phyloP scores from a whole-genome alignment of 371 early-diverging fungal species.

The Chytridium lagenaria region DNA sequence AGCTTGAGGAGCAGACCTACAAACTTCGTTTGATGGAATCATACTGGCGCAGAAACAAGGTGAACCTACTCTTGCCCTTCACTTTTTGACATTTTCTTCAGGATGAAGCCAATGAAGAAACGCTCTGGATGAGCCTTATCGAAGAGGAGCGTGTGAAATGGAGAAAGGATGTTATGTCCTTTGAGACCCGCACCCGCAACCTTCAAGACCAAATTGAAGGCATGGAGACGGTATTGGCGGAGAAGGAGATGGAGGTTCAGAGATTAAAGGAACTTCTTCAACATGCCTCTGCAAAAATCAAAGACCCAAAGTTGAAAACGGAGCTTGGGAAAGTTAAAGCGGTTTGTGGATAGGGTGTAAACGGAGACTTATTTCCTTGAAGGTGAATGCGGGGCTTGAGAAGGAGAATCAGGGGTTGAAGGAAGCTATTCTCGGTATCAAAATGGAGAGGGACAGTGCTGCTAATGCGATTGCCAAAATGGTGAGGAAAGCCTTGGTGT shows the following conservation, averaged over 20 bases:
- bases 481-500: neutral
- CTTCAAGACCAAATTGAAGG: constrained; percentile 10
- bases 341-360: neutral
- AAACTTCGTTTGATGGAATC: constrained; percentile 29
- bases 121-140: neutral
- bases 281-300: constrained; percentile 15
- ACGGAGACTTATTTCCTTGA: neutral
- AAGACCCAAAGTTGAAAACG: constrained; percentile 11
- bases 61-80: neutral
- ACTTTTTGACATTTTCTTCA: neutral
- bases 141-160: constrained; percentile 9
- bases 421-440: neutral
- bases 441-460: neutral
- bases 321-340: neutral
- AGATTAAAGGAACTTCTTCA: constrained; percentile 12
- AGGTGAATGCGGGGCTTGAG: constrained; percentile 12
- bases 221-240: constrained; percentile 18
- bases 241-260: constrained; percentile 12
- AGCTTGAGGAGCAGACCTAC: constrained; percentile 31
- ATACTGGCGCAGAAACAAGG: constrained; percentile 25
- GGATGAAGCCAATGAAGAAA: neutral
- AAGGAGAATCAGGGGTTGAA: constrained; percentile 14
- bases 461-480: neutral
- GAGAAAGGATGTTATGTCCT: neutral
- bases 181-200: constrained; percentile 8